Conservation (phyloP, 805 yeast species). For the Hanseniaspora nectarophila region DNA sequence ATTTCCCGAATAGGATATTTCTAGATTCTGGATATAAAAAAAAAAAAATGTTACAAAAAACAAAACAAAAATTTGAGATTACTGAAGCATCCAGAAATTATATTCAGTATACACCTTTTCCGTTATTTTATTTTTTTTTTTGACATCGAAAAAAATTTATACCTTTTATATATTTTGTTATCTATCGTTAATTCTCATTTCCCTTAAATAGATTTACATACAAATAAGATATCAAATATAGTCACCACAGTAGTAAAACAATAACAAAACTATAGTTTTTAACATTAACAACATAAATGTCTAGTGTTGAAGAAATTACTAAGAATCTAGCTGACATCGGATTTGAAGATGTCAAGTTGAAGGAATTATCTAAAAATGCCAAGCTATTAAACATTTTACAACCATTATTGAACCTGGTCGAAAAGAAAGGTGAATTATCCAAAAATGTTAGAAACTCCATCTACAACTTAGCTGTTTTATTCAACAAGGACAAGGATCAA, state of each 20-base stretch:
- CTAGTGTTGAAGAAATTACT: slow-evolving; percentile 29
- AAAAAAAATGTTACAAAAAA: background rate
- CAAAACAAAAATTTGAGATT: too few relatives aligned
- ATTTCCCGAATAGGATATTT: background rate
- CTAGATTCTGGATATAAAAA: too few relatives aligned
- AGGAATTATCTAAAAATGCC: slow-evolving; percentile 73
- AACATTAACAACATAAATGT: slow-evolving; percentile 18
- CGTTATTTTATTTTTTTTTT: background rate
- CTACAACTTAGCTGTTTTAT: slow-evolving; percentile 64
- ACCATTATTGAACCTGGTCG: slow-evolving; percentile 40
- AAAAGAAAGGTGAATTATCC: slow-evolving; percentile 33
- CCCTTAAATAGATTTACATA: background rate
- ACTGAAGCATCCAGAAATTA: too few relatives aligned
- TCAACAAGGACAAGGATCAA: slow-evolving; percentile 37
- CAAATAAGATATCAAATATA: too few relatives aligned
- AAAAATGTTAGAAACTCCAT: slow-evolving; percentile 52
- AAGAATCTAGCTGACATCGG: slow-evolving; percentile 38
- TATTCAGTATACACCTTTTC: background rate
- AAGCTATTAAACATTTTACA: slow-evolving; percentile 65
- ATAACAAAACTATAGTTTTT: too few relatives aligned
- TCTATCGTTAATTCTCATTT: background rate
- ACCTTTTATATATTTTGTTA: too few relatives aligned
- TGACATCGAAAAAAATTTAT: too few relatives aligned
- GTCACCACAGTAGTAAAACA: too few relatives aligned
- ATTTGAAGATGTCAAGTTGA: slow-evolving; percentile 58